Percentiles rank a stretch among this genome's conserved stretches.
phyloP scores from a whole-genome alignment of 2,329 filamentous ascomycete genomes.

The Penicillium sp. region DNA sequence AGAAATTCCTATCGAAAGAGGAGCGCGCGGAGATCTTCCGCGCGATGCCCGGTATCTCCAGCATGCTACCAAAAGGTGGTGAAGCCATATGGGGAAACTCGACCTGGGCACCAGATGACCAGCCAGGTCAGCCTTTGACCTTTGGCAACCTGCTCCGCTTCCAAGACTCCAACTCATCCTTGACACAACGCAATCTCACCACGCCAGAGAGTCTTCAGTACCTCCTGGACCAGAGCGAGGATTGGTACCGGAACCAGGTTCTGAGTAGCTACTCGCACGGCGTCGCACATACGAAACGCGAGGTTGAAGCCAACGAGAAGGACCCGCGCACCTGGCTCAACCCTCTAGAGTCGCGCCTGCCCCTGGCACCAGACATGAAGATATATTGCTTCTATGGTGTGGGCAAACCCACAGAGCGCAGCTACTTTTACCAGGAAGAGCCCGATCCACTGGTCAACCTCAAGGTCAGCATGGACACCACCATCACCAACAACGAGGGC shows the following conservation, averaged over 20 bases:
- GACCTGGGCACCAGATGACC: constrained; percentile 84
- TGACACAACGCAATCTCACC: constrained; percentile 71
- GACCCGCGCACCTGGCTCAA: constrained; percentile 87
- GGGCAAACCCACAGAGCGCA: constrained; percentile 87
- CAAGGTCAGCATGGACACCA: constrained; percentile 54
- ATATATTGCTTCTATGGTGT: constrained; percentile 97
- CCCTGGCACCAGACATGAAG: constrained; percentile 82
- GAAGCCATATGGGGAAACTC: constrained; percentile 91
- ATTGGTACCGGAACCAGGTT: constrained; percentile 79
- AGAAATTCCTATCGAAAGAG: constrained; percentile 88
- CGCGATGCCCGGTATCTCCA: constrained; percentile 93
- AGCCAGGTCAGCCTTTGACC: constrained; percentile 66
- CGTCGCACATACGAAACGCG: constrained; percentile 71
- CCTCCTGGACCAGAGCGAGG: constrained; percentile 72
- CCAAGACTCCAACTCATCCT: constrained; percentile 62
- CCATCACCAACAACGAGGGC: constrained; percentile 43
- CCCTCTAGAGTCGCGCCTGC: constrained; percentile 85
- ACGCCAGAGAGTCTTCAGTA: constrained; percentile 74
- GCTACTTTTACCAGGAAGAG: constrained; percentile 84
- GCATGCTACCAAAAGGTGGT: constrained; percentile 93
- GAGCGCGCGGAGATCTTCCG: constrained; percentile 93
- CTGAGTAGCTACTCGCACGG: constrained; percentile 79
- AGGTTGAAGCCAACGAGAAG: constrained; percentile 80
- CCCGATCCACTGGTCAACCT: constrained; percentile 59
- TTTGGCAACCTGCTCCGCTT: constrained; percentile 87